phyloP scores from a whole-genome alignment of 345 rosid species.

The Triadica sebifera region DNA sequence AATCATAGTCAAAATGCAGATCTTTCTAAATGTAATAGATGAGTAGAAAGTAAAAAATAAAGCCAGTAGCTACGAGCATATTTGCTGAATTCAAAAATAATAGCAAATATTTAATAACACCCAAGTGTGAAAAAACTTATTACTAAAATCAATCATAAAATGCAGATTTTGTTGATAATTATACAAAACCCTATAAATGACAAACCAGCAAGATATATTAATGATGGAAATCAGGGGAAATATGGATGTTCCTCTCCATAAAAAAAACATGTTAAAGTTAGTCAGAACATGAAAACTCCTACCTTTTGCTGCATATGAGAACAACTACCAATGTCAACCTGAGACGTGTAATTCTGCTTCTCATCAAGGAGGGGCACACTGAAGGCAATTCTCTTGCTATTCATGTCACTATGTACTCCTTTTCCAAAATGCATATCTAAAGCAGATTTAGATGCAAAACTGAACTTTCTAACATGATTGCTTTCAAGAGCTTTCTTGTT shows the following conservation, averaged over 20 bases:
- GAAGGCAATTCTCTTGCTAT: conserved; percentile 25
- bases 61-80: neutral
- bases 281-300: conserved; percentile 29
- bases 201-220: neutral
- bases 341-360: conserved; percentile 33
- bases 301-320: conserved; percentile 50
- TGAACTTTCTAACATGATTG: conserved; percentile 32
- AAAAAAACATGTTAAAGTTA: neutral
- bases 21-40: neutral
- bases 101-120: neutral
- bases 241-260: neutral
- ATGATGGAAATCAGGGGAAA: neutral
- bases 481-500: conserved; percentile 37
- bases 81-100: neutral
- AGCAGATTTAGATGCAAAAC: conserved; percentile 36
- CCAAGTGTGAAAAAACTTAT: neutral
- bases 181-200: neutral
- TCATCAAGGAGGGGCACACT: conserved; percentile 35
- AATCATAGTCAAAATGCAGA: no score
- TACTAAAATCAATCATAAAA: neutral
- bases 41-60: neutral
- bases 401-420: conserved; percentile 33
- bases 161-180: neutral
- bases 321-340: conserved; percentile 30
- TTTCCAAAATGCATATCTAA: conserved; percentile 31